Evolutionary conservation across 352 stramenopile genomes (phyloP), one percentile per base, ranked within the genome.

Genomic region (Phytophthora sansomeana): DNA sequence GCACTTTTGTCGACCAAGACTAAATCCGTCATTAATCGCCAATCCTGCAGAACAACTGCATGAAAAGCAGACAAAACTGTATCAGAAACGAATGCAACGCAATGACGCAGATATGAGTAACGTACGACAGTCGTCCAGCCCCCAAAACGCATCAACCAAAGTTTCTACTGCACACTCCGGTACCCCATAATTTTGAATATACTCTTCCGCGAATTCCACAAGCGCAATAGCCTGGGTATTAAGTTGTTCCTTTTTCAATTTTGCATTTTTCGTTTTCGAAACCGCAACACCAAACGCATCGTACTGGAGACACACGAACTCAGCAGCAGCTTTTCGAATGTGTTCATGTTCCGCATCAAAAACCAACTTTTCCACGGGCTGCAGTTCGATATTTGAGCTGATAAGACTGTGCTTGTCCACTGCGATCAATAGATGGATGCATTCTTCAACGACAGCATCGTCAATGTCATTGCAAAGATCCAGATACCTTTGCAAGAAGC

Each of bases 181-280:
- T n/a, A 92, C 65, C 21, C 61, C 63, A 28, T 93, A 76, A 64
- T 93, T 90, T 14, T 77, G 71, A 29, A 92, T 85, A 43, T 94
- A 96, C 59, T 95, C 89, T 65, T 96, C 84, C 2, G 85, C 87
- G 68, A 96, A 96, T 64, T 96, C 87, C n/a, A 95, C 82, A n/a
- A 96, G 61, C 26, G 89, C 87, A 59, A 96, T 93, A 14, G 86
- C 86, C 74, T 96, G 89, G 30, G 85, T 95, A 43, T 90, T 91
- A 6, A 95, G 78, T 47, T 96, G 89, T 30, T 92, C 78, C 63
- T 89, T 89, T 17, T 87, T 94, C 32, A 96, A 65, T 61, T 87
- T 86, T 7, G 62, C 61, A 39, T 71, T 58, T 17, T 76, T 89
- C 9, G 76, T 74, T 26, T 82, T 91, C 9, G 83, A 81, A 26